Base-by-base conservation (phyloP, 306 rosid species). In the Vigna reflexopilosa region DNA sequence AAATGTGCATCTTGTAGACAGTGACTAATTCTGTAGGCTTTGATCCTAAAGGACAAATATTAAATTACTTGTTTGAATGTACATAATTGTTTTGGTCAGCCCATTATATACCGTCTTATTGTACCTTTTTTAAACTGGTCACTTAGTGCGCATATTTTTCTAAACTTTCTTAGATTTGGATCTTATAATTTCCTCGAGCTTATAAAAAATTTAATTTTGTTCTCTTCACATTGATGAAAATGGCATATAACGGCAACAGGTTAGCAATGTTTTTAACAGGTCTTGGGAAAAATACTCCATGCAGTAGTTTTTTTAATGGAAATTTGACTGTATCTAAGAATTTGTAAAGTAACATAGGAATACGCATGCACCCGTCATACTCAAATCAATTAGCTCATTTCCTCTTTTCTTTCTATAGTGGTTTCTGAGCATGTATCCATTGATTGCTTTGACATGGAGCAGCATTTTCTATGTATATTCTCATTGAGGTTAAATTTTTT, bases 291-390 rank as follows among this genome's bases (percentile, higher is more conserved):
- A 49, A 61, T 61, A 36, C 14, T n/a, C 49, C 3, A 58, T 24
- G 34, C 61, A 0, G 20, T 5, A 3, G 9, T 32, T 61, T 62
- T 20, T 45, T 9, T 48, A 4, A 34, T 30, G 61, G 12, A 62
- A 47, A 16, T 22, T 63, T 3, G 12, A 17, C 24, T 14, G 30
- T 11, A 34, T 50, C 28, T 36, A 64, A 36, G n/a, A 50, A 50
- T 40, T 67, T 76, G 44, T 15, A 22, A 40, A 20, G 22, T 11
- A 75, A 63, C 63, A 61, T 61, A 12, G 65, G 28, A 38, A 24
- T 24, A 11, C 10, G 56, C 65, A 38, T 38, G 28, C 40, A 5
- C 16, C 2, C 6, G 7, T 28, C 1, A 17, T 9, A 19, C 17
- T 38, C 22, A 9, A 42, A 9, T 30, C 34, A 57, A 6, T 6